Conservation (phyloP, 1,284 basidiomycete genomes). For the Ganoderma boninense region DNA sequence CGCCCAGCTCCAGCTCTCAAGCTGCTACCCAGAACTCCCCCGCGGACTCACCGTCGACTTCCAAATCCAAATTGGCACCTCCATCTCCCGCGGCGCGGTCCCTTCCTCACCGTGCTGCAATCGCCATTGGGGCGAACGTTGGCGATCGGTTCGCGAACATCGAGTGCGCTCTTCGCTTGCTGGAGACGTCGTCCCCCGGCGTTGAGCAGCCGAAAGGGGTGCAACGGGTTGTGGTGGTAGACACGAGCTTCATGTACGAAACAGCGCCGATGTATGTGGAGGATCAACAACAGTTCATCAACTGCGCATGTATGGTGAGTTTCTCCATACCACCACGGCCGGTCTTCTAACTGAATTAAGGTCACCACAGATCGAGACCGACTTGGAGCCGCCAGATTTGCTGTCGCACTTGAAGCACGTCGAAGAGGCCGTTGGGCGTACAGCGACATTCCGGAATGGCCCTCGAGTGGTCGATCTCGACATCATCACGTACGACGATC, state of each 20-base stretch:
- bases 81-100: neutral
- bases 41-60: neutral
- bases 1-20: neutral
- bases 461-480: slow-evolving; percentile 95
- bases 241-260: slow-evolving; percentile 95
- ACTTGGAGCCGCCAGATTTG: slow-evolving; percentile 69
- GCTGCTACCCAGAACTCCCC: neutral
- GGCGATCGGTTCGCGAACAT: slow-evolving; percentile 91
- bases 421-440: slow-evolving; percentile 83
- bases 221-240: slow-evolving; percentile 57
- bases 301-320: slow-evolving; percentile 88
- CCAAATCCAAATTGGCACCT: neutral
- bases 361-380: slow-evolving; percentile 72
- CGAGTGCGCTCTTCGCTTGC: slow-evolving; percentile 71
- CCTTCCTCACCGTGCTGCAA: slow-evolving; percentile 55
- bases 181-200: slow-evolving; percentile 54
- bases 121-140: slow-evolving; percentile 92
- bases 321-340: neutral
- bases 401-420: slow-evolving; percentile 79
- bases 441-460: slow-evolving; percentile 84
- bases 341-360: neutral
- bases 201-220: slow-evolving; percentile 32
- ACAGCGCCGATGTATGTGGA: slow-evolving; percentile 95
- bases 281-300: slow-evolving; percentile 91
- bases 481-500: slow-evolving; percentile 82